These are phyloP conservation scores for Coccomyxa sp. DNA, from an alignment of 139 green algal genomes.

Conservation along the genomic window DNA sequence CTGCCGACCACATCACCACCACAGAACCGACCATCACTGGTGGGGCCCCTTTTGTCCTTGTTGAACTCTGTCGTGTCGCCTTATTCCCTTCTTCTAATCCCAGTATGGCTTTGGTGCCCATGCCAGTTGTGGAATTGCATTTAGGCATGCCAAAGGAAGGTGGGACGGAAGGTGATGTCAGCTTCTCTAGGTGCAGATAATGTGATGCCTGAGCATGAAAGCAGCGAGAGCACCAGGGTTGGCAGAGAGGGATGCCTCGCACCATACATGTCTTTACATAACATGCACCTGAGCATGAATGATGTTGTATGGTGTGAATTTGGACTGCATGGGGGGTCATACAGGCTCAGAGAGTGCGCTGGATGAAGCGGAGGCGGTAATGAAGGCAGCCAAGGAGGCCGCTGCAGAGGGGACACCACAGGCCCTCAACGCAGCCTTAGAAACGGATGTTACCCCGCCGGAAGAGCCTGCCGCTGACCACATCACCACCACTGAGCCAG, in stretches of 20 bases:
- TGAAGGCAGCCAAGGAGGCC: neutral
- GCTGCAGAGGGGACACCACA: neutral
- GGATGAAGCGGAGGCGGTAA: neutral
- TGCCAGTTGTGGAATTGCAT: too few relatives aligned
- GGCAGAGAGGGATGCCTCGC: neutral
- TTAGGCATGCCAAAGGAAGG: too few relatives aligned
- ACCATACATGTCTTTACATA: too few relatives aligned
- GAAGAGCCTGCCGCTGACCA: too few relatives aligned
- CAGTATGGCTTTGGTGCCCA: too few relatives aligned
- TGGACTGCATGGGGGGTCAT: too few relatives aligned
- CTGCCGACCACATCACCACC: slow-evolving; percentile 9
- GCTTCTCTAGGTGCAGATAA: neutral
- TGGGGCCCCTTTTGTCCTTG: too few relatives aligned
- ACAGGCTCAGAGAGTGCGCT: neutral
- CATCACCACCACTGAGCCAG: too few relatives aligned
- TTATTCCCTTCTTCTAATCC: too few relatives aligned
- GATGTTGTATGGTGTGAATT: too few relatives aligned
- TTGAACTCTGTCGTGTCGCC: too few relatives aligned
- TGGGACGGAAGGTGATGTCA: neutral
- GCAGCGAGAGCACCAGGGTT: neutral
- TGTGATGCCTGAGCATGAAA: neutral
- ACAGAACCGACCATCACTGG: neutral
- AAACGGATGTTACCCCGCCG: neutral
- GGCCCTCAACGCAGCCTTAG: slow-evolving; percentile 4
- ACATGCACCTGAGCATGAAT: neutral